Percentiles rank a stretch among this genome's conserved stretches.
These are phyloP conservation scores for Domatiomyces catenatus DNA, from an alignment of 2,329 filamentous ascomycete species.

Conservation along the genomic window DNA sequence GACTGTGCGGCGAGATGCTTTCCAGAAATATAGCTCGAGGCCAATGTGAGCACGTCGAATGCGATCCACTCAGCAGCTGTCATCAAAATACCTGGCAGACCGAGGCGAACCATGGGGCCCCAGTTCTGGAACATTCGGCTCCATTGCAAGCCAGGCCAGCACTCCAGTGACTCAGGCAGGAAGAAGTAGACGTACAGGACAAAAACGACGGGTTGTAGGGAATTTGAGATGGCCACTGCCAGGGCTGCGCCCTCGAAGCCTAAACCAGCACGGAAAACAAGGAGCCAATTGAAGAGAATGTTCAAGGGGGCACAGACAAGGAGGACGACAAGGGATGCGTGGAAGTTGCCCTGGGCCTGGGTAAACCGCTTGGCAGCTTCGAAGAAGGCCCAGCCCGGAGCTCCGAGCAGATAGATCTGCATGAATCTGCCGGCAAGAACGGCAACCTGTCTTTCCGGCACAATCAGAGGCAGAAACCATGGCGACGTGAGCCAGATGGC, in stretches of 20 bases:
- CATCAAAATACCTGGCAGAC: slow-evolving; percentile 70
- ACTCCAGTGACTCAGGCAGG: slow-evolving; percentile 43
- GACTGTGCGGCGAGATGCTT: slow-evolving; percentile 65
- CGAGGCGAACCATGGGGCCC: slow-evolving; percentile 60
- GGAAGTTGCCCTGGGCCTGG: slow-evolving; percentile 63
- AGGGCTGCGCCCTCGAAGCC: slow-evolving; percentile 59
- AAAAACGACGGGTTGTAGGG: slow-evolving; percentile 48
- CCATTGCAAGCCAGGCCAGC: slow-evolving; percentile 54
- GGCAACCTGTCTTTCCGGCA: slow-evolving; percentile 51
- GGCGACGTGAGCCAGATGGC: slow-evolving; percentile 49
- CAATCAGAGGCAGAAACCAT: slow-evolving; percentile 41
- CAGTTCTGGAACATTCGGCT: slow-evolving; percentile 50
- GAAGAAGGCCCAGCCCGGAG: slow-evolving; percentile 55
- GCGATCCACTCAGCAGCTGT: slow-evolving; percentile 71
- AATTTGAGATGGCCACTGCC: slow-evolving; percentile 53
- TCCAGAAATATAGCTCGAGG: slow-evolving; percentile 54
- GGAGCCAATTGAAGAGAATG: slow-evolving; percentile 53
- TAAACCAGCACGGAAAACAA: slow-evolving; percentile 47
- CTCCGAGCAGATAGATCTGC: slow-evolving; percentile 47
- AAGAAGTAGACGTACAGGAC: slow-evolving; percentile 51
- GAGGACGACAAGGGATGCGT: slow-evolving; percentile 60
- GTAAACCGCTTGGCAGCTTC: slow-evolving; percentile 61
- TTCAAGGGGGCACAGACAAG: slow-evolving; percentile 62
- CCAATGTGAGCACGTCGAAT: slow-evolving; percentile 67
- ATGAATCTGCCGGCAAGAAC: slow-evolving; percentile 53